Evolutionary conservation across 768 basidiomycete species (phyloP).

Genomic region (Tephrocybe sp.): DNA sequence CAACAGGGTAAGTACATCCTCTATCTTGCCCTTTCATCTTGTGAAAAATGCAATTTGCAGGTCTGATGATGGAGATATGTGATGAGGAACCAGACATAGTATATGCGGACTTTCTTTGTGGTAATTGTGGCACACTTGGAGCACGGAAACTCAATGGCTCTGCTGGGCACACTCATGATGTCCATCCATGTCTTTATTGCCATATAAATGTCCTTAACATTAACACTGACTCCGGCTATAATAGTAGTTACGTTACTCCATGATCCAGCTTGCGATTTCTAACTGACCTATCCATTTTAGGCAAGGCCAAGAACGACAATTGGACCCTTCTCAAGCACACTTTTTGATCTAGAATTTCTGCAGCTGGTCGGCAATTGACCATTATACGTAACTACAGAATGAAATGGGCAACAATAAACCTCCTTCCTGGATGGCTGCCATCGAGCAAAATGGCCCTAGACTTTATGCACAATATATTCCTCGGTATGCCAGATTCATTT

Average conservation of each 20-base stretch:
- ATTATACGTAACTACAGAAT: conserved; percentile 24
- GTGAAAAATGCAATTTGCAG: no score
- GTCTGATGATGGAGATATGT: conserved; percentile 25
- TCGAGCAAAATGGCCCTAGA: conserved; percentile 22
- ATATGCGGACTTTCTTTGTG: conserved; percentile 25
- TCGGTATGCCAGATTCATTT: no score
- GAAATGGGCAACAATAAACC: conserved; percentile 22
- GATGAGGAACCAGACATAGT: conserved; percentile 14
- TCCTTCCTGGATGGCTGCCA: conserved; percentile 28
- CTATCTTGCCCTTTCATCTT: no score
- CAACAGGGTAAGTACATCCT: no score
- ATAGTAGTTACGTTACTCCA: conserved; percentile 9
- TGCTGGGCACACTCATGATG: conserved; percentile 23
- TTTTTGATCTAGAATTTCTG: conserved; percentile 14
- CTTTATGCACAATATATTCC: conserved; percentile 32
- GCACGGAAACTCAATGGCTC: conserved; percentile 25
- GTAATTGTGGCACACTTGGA: conserved; percentile 26
- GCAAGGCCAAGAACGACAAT: conserved; percentile 19
- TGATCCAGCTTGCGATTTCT: background rate
- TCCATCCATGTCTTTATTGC: conserved; percentile 28
- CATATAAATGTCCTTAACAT: conserved; percentile 18
- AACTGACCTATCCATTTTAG: background rate
- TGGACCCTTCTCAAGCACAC: conserved; percentile 13
- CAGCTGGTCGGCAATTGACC: background rate
- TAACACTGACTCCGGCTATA: conserved; percentile 6